Evolutionary conservation across 306 rosid genomes (phyloP), one percentile per base, ranked within the genome.

Genomic region (Carpinus viminea): DNA sequence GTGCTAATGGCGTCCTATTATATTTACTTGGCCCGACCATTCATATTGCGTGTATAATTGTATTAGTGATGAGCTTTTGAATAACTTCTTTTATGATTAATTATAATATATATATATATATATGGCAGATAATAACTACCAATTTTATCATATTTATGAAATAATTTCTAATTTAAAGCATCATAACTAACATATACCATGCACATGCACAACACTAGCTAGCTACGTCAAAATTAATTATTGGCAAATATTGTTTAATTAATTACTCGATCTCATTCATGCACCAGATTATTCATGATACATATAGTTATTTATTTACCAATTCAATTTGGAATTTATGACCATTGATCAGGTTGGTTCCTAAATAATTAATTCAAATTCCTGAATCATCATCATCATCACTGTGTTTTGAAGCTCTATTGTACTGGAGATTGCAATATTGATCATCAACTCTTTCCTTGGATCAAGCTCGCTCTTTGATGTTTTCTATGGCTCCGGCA

Each of bases 331-430:
- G 12, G 20, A 50, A 26, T 20, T 26, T 50, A 59, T 71, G 45
- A 48, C 59, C 15, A n/a, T 34, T 24, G 26, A 24, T 64, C 74
- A 70, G 74, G 74, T 70, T 11, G 3, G 34, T 31, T 31, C 41
- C 54, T 48, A 71, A 47, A 47, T 50, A 46, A 71, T 71, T 20
- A 48, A 24, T 12, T 47, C 41, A 20, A 50, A 13, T 26, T 47
- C 60, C 34, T 21, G 74, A 43, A n/a, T 21, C 31, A 18, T 16
- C 28, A n/a, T 31, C 28, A n/a, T 16, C 28, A n/a, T 31, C 28
- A n/a, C 73, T 21, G 12, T 71, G 20, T 48, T 48, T 70, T 70
- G 74, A 70, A 70, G 74, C 56, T 48, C 57, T 70, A 46, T 16
- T 21, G 57, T 46, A 13, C 59, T 71, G 43, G 48, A 66, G 72